Evolutionary conservation across 2,329 filamentous ascomycete genomes (phyloP), one percentile per base, ranked within the genome.

Genomic region (Alternaria gaisen): DNA sequence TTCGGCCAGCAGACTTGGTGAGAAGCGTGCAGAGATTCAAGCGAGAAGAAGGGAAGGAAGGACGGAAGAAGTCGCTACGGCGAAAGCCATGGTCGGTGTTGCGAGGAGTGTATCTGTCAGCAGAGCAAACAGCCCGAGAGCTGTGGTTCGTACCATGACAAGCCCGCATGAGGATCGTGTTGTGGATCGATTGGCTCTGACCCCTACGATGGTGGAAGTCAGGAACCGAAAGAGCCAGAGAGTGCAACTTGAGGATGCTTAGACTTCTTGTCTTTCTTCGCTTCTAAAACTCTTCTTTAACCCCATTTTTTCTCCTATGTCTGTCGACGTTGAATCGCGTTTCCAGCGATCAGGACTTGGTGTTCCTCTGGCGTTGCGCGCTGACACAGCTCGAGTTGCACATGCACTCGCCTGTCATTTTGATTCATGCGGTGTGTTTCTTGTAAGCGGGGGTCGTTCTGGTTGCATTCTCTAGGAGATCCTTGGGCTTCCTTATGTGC

Each of bases 201-300:
- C 72, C 30, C 77, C 77, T 14, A 78, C 72, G 2, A 63, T 79
- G 61, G 77, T 79, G 6, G 74, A 79, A 47, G 67, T 79, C 36
- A 70, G 69, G 60, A 77, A 77, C 32, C 64, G 76, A 12, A 76
- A 71, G 67, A 77, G 74, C 58, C 75, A 77, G 44, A 64, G 72
- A 48, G 77, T 77, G 41, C 71, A 75, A 61, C 55, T 79, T 36
- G 76, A 75, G n/a, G 73, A 78, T 56, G 72, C 69, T 11, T 78
- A 68, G 63, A 47, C 40, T 30, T 48, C 34, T 8, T 38, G 36
- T 42, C 50, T 34, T n/a, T 32, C 26, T 55, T 55, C 50, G 53
- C 58, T 47, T 44, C 41, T 38, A 38, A 26, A 50, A 52, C n/a
- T 42, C 32, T n/a, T 44, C 42, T 53, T 42, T 16, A 42, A 11